phyloP scores from a whole-genome alignment of 306 rosid genomes.

The Cicer cuneatum region DNA sequence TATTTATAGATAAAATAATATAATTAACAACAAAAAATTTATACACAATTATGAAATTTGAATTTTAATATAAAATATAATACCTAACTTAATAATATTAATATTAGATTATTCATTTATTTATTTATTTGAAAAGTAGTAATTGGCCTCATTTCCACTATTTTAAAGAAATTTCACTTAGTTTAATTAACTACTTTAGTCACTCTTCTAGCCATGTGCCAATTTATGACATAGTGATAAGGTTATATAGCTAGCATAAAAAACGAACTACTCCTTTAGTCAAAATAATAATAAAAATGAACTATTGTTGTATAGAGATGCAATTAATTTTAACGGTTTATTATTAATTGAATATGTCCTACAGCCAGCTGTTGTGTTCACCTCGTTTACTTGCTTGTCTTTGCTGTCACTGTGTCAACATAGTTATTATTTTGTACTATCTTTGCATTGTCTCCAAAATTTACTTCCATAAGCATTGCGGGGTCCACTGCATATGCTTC shows the following conservation, averaged over 20 bases:
- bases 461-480: slow-evolving; percentile 4
- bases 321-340: background rate
- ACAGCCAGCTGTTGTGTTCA: slow-evolving; percentile 34
- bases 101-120: no score
- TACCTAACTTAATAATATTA: no score
- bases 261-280: background rate
- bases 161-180: background rate
- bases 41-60: no score
- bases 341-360: slow-evolving; percentile 39
- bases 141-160: background rate
- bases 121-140: no score
- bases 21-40: no score
- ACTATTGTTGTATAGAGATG: background rate
- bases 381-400: slow-evolving; percentile 15
- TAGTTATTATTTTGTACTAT: slow-evolving; percentile 44
- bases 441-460: slow-evolving; percentile 15
- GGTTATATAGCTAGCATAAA: background rate
- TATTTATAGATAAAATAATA: no score
- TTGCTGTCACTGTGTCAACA: slow-evolving; percentile 27
- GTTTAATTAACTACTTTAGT: background rate
- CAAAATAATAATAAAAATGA: background rate
- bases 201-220: background rate
- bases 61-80: no score
- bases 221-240: slow-evolving; percentile 14
- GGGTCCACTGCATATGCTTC: slow-evolving; percentile 38